Base-by-base conservation (phyloP, 306 rosid species). In the Erythrophleum fordii region DNA sequence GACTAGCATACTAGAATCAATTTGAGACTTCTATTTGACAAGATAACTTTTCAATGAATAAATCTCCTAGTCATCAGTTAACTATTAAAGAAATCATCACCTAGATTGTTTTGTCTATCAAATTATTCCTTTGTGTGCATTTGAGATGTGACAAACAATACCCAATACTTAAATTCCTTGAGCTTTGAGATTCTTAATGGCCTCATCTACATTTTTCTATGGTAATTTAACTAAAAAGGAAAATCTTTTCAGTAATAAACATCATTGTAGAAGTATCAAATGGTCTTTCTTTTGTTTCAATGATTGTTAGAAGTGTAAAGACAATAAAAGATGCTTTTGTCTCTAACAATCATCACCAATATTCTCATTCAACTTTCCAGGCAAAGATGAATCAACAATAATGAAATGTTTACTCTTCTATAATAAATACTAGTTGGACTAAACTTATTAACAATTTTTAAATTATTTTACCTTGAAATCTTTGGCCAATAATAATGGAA, bases 161-260 rank as follows among this genome's bases (percentile, higher is more conserved):
- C 91, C 98, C 23, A 90, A 46, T 8, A 76, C 97, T 23, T 90
- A 89, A 71, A 94, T 89, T 83, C 97, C 98, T 83, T 73, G 79
- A 48, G 88, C 88, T 75, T 83, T 88, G 49, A 94, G 94, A 61
- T 86, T 86, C 29, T 80, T 89, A 3, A 87, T 91, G 6, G 98
- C 98, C 45, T 72, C 97, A 49, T 94, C 95, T 18, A 94, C 98
- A 39, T 94, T 94, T 84, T 87, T 88, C 98, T 94, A 90, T 37
- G 42, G 58, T 26, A 80, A 82, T 72, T 71, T 39, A 56, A 76
- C 35, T 76, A 49, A 75, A 58, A 22, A 37, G 29, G 16, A 73
- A 46, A 51, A 35, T 22, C 18, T 4, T 61, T 22, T 53, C 46
- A 53, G 42, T 4, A 22, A 67, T 39, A 58, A 69, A 53, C 45